Evolutionary conservation across 2,329 filamentous ascomycete species (phyloP).

Genomic region (Penicillium concentricum): DNA sequence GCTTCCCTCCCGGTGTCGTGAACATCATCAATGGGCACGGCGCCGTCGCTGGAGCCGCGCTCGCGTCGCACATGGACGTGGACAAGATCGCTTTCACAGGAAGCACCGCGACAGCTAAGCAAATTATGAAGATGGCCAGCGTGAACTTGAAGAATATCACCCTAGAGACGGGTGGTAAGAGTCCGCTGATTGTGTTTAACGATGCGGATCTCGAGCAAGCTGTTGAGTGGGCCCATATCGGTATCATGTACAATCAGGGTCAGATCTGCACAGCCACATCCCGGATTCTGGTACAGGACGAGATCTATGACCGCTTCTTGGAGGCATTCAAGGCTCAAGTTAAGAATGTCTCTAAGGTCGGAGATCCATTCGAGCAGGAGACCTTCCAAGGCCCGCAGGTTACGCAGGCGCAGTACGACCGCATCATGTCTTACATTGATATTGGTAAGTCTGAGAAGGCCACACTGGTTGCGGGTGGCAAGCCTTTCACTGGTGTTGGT

Average conservation of each 20-base stretch:
- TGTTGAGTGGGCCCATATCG: conserved; percentile 64
- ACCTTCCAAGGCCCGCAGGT: conserved; percentile 30
- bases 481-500: conserved; percentile 25
- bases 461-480: conserved; percentile 33
- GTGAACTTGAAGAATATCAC: conserved; percentile 38
- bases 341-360: conserved; percentile 28
- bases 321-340: conserved; percentile 25
- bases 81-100: conserved; percentile 39
- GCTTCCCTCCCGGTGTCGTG: conserved; percentile 36
- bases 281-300: conserved; percentile 28
- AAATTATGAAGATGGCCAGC: conserved; percentile 40
- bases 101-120: conserved; percentile 33
- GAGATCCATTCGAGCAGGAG: conserved; percentile 37
- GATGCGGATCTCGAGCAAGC: conserved; percentile 67
- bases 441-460: conserved; percentile 39
- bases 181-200: conserved; percentile 62
- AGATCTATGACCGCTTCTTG: conserved; percentile 25
- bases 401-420: conserved; percentile 27
- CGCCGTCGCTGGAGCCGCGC: conserved; percentile 30
- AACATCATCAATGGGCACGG: conserved; percentile 38
- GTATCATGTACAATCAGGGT: conserved; percentile 48
- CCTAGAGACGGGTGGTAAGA: conserved; percentile 60
- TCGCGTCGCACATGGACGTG: conserved; percentile 33
- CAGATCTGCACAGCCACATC: conserved; percentile 38
- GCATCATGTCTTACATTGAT: conserved; percentile 27